Base-by-base conservation (phyloP, 2,329 filamentous ascomycete genomes). In the Sarocladium kiliense region DNA sequence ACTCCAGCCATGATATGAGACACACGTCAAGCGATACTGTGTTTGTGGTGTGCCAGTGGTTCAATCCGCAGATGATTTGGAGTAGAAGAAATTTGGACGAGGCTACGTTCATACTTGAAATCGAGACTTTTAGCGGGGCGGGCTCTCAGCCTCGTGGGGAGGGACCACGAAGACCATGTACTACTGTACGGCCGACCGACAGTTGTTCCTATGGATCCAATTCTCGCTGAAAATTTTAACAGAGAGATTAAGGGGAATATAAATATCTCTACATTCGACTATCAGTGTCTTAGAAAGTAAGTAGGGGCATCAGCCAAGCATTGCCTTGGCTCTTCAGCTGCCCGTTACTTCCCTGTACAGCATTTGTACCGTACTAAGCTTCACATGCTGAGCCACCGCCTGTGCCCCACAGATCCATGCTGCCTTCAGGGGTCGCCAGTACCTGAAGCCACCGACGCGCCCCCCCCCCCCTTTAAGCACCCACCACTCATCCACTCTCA, bases 1-100 rank as follows among this genome's bases (percentile, higher is more conserved):
- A 94, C 87, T 41, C 85, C 87, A 1, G 91, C 83, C 91, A 96
- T 96, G 57, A 53, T 61, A 44, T 19, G 7, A n/a, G 12, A 26
- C 7, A 27, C 7, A 47, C 18, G 18, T n/a, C 23, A 10, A 27
- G 18, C 39, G 19, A 6, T 44, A 5, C n/a, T 47, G 21, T n/a
- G 44, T 12, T 16, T 30, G 39, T 54, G 49, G n/a, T 19, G 18
- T 18, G 26, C 10, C n/a, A 51, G 10, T 51, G 47, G 21, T 53
- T 56, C 30, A n/a, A n/a, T n/a, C n/a, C n/a, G n/a, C n/a, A n/a
- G n/a, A n/a, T n/a, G 19, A 19, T 42, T 12, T 45, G 42, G 54
- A 54, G 23, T 55, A 53, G 60, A 60, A 58, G 23, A 42, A 39
- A 54, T 18, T 30, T 53, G 19, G 23, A 54, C 57, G 26, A 58